phyloP scores from a whole-genome alignment of 2,329 filamentous ascomycete genomes.

The Cryphonectria naterciae region DNA sequence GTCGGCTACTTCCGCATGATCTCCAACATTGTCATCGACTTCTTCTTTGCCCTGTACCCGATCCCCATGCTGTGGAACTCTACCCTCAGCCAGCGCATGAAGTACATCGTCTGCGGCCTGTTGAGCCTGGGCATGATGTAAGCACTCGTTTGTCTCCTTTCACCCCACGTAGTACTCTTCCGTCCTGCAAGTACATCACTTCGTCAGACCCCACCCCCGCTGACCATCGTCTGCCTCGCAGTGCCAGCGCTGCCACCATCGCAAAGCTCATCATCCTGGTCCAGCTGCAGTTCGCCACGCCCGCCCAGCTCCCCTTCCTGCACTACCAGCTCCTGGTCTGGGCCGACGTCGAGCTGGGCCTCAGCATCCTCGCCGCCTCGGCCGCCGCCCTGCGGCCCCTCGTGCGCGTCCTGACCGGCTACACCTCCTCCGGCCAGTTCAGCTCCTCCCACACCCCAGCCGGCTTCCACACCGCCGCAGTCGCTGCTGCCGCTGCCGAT shows the following conservation, averaged over 20 bases:
- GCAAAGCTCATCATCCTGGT: slow-evolving; percentile 40
- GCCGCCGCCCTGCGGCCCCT: slow-evolving; percentile 38
- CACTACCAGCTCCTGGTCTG: slow-evolving; percentile 40
- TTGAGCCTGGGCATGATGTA: slow-evolving; percentile 40
- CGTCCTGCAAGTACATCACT: neutral
- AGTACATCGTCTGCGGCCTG: slow-evolving; percentile 37
- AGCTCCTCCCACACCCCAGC: neutral
- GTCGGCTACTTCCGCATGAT: slow-evolving; percentile 40
- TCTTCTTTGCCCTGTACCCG: slow-evolving; percentile 40
- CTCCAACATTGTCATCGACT: slow-evolving; percentile 42
- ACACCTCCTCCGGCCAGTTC: neutral
- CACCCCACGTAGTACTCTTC: neutral
- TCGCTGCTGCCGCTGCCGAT: neutral
- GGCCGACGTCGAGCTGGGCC: slow-evolving; percentile 35
- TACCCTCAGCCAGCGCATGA: slow-evolving; percentile 35
- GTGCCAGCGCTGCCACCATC: slow-evolving; percentile 41
- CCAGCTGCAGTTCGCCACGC: slow-evolving; percentile 32
- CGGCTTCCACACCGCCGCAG: neutral
- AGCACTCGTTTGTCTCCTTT: slow-evolving; percentile 16
- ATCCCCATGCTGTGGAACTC: slow-evolving; percentile 37
- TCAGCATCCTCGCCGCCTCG: slow-evolving; percentile 36
- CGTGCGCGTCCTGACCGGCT: slow-evolving; percentile 23
- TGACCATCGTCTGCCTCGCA: slow-evolving; percentile 18
- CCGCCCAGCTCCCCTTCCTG: slow-evolving; percentile 31
- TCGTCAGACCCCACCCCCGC: no score